Conservation (phyloP, 2,329 filamentous ascomycete species). For the Talaromyces atroroseus region DNA sequence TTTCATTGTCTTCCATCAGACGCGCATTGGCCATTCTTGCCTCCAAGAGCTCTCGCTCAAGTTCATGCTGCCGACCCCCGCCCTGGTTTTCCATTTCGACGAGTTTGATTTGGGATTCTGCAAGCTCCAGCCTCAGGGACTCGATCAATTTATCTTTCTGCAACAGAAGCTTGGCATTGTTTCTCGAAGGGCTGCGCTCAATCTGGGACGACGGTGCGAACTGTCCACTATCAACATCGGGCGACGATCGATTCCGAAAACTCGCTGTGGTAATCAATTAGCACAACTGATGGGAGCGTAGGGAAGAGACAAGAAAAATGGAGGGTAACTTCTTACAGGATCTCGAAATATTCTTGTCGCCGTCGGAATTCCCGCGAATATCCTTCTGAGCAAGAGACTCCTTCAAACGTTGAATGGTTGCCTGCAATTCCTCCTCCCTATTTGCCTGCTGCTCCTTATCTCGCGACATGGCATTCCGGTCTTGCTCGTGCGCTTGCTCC, state of each 20-base stretch:
- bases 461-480: slow-evolving; percentile 78
- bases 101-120: slow-evolving; percentile 91
- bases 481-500: slow-evolving; percentile 86
- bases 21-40: slow-evolving; percentile 92
- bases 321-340: slow-evolving; percentile 42
- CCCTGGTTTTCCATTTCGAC: slow-evolving; percentile 92
- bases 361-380: slow-evolving; percentile 46
- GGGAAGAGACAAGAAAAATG: not conserved
- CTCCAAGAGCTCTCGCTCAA: slow-evolving; percentile 87
- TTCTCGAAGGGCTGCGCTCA: slow-evolving; percentile 81
- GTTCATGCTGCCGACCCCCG: slow-evolving; percentile 76
- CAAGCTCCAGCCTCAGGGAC: slow-evolving; percentile 81
- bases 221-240: slow-evolving; percentile 65
- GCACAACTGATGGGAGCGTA: not conserved
- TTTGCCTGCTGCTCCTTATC: slow-evolving; percentile 85
- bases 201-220: slow-evolving; percentile 83
- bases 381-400: slow-evolving; percentile 77
- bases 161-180: slow-evolving; percentile 80
- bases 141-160: slow-evolving; percentile 98
- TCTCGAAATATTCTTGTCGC: slow-evolving; percentile 47
- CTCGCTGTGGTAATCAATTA: slow-evolving; percentile 28
- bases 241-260: slow-evolving; percentile 51
- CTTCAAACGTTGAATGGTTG: slow-evolving; percentile 85
- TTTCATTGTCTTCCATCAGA: slow-evolving; percentile 97
- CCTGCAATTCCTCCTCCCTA: slow-evolving; percentile 84